Conservation (phyloP, 169 alveolate species). For the Theileria sp. region DNA sequence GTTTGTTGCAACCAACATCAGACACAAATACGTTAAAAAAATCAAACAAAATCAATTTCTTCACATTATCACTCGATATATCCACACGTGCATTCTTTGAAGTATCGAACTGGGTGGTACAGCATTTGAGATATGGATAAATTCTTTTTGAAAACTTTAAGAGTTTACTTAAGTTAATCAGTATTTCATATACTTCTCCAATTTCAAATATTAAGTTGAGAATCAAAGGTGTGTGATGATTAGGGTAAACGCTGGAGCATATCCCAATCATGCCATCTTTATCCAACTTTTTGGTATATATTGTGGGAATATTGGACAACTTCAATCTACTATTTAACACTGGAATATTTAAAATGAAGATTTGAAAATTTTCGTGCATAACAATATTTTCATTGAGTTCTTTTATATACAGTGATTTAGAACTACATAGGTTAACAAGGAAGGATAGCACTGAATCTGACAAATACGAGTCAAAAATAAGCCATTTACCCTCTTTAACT, state of each 20-base stretch:
- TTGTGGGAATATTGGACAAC: neutral
- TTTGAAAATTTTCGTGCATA: constrained; percentile 66
- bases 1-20: neutral
- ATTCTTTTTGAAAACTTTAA: neutral
- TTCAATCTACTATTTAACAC: neutral
- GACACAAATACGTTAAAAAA: constrained; percentile 3
- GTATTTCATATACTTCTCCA: neutral
- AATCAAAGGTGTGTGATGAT: neutral
- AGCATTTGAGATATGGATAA: neutral
- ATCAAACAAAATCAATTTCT: neutral
- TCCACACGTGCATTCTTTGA: neutral
- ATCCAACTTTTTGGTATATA: neutral
- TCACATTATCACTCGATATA: neutral
- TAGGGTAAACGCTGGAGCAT: neutral
- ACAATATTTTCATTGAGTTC: constrained; percentile 69
- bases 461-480: constrained; percentile 75
- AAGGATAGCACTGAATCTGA: constrained; percentile 71
- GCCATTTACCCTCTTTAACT: constrained; percentile 77
- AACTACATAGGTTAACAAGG: constrained; percentile 65
- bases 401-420: constrained; percentile 57
- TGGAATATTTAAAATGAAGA: constrained; percentile 31
- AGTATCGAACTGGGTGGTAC: neutral
- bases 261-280: neutral
- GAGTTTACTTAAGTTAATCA: constrained; percentile 4
- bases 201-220: neutral